Evolutionary conservation across 1,139 yeast genomes (phyloP), one percentile per base, ranked within the genome.

Genomic region (Arxiozyma heterogenica): DNA sequence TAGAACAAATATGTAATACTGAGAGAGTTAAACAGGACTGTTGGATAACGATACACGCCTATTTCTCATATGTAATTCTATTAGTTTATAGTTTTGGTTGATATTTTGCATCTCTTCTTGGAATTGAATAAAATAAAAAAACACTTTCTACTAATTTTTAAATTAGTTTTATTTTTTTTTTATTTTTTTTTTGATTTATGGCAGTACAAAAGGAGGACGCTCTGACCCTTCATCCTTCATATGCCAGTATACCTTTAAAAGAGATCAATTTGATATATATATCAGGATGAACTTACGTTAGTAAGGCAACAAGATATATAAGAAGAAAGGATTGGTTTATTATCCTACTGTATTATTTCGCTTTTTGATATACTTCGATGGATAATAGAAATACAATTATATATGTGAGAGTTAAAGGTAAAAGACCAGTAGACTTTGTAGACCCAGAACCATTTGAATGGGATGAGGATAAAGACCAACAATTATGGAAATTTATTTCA

Each of bases 381-480:
- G 59, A 66, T 54, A 62, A 59, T 44, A 53, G 53, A 12, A 65
- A 66, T 53, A 68, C 69, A 1, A 53, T 63, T 11, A 62, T 67
- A 3, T 66, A 66, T 55, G 61, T 67, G 20, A 62, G 63, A 59
- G 58, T 68, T 34, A 54, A 69, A 62, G 58, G 80, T 59, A 51
- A 73, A 64, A 65, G 74, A 15, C 70, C 80, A 12, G 62, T 68
- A 17, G 75, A 72, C 1, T 73, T 75, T 54, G 61, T 58, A 18
- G 78, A 75, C 55, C 78, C 80, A 1, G 63, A 63, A 6, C 59
- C 61, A 9, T 76, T 74, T 44, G 70, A 69, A 34, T 77, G 81
- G 81, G 67, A 68, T 55, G 55, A 64, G 7, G 63, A 62, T 21
- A 75, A 75, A 58, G 79, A 76, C 57, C 65, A 63, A 41, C 66